A percentile compares a stretch with the other conserved stretches of the same genome.
Evolutionary conservation across 306 rosid genomes (phyloP).

Genomic region (Ormosia semicastrata): DNA sequence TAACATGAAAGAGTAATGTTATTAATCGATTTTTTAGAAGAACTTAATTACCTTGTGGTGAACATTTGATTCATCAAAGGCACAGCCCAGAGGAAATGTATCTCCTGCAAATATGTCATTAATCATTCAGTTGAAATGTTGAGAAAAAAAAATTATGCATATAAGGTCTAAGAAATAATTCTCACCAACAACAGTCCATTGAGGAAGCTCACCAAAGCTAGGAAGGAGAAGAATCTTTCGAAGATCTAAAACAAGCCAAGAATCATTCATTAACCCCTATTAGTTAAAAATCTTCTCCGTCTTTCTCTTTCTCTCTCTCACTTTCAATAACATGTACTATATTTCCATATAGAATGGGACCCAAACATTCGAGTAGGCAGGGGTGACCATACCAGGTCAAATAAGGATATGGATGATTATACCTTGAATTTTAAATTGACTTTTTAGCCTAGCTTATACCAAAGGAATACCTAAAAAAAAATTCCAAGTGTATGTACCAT

Average conservation of each 20-base stretch:
- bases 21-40: too few species aligned
- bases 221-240: conserved; percentile 68
- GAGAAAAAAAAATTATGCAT: not conserved
- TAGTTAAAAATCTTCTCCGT: not conserved
- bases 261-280: not conserved
- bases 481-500: conserved; percentile 37
- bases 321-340: not conserved
- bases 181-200: conserved; percentile 79
- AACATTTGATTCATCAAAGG: conserved; percentile 62
- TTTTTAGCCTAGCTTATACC: not conserved
- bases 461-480: not conserved
- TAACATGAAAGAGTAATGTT: not conserved
- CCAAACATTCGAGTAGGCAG: not conserved
- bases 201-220: conserved; percentile 65
- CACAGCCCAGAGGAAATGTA: conserved; percentile 73
- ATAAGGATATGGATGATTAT: not conserved
- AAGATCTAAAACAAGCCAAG: conserved; percentile 44
- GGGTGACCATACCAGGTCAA: not conserved
- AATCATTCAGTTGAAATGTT: not conserved
- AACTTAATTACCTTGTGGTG: conserved; percentile 49
- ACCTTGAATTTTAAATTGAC: too few species aligned
- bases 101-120: conserved; percentile 46
- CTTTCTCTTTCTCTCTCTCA: not conserved
- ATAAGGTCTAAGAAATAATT: not conserved
- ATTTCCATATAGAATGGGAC: not conserved